Percentiles rank a stretch among this genome's conserved stretches.
These are phyloP conservation scores for Oryza glumipatula DNA, from an alignment of 176 grass and related monocot genomes.

Conservation along the genomic window DNA sequence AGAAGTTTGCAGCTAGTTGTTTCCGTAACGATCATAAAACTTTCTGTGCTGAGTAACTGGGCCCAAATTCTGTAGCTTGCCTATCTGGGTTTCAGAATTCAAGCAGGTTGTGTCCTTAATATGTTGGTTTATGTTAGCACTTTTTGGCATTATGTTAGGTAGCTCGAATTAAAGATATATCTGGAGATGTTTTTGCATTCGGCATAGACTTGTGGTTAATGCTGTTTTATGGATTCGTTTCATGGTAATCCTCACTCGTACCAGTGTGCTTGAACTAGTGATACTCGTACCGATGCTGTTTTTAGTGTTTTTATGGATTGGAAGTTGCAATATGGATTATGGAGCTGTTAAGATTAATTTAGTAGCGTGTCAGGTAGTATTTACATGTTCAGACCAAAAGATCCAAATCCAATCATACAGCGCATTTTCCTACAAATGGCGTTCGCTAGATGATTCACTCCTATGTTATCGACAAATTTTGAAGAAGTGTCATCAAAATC, in stretches of 20 bases:
- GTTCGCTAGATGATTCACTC: too few species aligned
- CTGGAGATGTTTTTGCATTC: not conserved
- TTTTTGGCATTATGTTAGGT: not conserved
- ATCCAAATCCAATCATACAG: not conserved
- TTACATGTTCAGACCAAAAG: not conserved
- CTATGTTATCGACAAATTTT: too few species aligned
- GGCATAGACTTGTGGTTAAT: not conserved
- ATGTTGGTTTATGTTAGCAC: not conserved
- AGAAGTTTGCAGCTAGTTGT: not conserved
- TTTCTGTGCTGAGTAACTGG: not conserved
- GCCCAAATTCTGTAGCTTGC: not conserved
- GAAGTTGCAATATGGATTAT: not conserved
- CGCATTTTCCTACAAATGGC: not conserved
- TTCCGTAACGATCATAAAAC: conserved; percentile 3
- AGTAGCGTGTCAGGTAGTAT: not conserved
- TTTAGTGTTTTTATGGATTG: too few species aligned
- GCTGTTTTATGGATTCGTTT: not conserved
- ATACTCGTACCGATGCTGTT: too few species aligned
- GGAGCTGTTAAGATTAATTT: too few species aligned
- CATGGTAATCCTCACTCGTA: not conserved
- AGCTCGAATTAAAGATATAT: not conserved
- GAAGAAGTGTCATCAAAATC: too few species aligned
- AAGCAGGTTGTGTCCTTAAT: not conserved
- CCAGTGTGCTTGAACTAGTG: not conserved
- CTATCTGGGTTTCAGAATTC: conserved; percentile 7